Evolutionary conservation across 108 stramenopile genomes (phyloP).

Genomic region (Stephanodiscus minutulus): DNA sequence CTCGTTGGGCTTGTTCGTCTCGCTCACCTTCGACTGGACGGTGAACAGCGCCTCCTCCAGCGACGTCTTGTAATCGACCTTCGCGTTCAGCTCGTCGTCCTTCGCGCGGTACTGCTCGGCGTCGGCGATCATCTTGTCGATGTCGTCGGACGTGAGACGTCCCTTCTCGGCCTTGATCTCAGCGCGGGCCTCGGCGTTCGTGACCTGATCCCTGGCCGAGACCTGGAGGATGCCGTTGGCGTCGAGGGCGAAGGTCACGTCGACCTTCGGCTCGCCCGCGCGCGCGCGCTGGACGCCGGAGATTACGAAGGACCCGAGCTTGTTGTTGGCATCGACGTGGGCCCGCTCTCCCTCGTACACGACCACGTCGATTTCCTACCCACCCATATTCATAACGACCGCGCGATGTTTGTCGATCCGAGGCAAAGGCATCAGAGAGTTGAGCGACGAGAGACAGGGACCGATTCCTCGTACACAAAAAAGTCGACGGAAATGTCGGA

Average conservation of each 20-base stretch:
- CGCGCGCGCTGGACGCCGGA: slow-evolving; percentile 79
- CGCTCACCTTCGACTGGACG: slow-evolving; percentile 58
- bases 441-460: neutral
- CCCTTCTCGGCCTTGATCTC: slow-evolving; percentile 91
- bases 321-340: slow-evolving; percentile 82
- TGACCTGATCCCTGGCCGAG: slow-evolving; percentile 84
- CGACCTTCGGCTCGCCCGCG: slow-evolving; percentile 83
- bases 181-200: slow-evolving; percentile 85
- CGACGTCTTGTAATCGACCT: slow-evolving; percentile 64
- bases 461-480: too few species aligned
- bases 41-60: slow-evolving; percentile 80
- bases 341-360: slow-evolving; percentile 88
- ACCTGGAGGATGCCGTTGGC: slow-evolving; percentile 93
- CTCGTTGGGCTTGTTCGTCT: slow-evolving; percentile 59
- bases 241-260: slow-evolving; percentile 79
- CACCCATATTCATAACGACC: neutral
- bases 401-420: neutral
- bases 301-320: slow-evolving; percentile 83
- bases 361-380: slow-evolving; percentile 78
- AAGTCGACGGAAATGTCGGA: too few species aligned
- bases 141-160: slow-evolving; percentile 81
- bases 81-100: slow-evolving; percentile 78
- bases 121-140: slow-evolving; percentile 91
- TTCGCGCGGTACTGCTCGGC: slow-evolving; percentile 90
- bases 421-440: neutral